These are phyloP conservation scores for Linnemannia exigua DNA, from an alignment of 192 early-diverging fungal species.

Conservation along the genomic window DNA sequence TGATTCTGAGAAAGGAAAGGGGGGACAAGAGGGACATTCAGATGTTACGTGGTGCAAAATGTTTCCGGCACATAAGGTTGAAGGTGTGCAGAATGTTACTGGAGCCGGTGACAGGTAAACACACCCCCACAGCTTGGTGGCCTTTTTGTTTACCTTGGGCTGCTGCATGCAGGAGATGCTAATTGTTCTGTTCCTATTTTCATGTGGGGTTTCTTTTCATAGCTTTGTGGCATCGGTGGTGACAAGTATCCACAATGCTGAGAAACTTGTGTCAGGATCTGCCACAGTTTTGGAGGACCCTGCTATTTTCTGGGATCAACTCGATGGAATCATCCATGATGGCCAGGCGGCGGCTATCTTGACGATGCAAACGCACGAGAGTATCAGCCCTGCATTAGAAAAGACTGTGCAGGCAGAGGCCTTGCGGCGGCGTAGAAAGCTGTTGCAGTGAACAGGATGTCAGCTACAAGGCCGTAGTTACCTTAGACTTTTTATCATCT, in stretches of 20 bases:
- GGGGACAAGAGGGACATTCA: slow-evolving; percentile 2
- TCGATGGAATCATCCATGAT: slow-evolving; percentile 46
- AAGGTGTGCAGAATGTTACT: slow-evolving; percentile 68
- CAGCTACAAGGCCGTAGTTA: no score
- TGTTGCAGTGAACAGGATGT: neutral
- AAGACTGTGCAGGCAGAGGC: slow-evolving; percentile 14
- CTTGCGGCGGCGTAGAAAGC: neutral
- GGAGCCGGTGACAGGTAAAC: slow-evolving; percentile 84
- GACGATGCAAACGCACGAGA: slow-evolving; percentile 56
- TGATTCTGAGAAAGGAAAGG: neutral
- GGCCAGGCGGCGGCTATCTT: slow-evolving; percentile 49
- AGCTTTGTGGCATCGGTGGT: slow-evolving; percentile 81
- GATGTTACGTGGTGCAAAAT: slow-evolving; percentile 18
- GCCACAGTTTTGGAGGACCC: neutral
- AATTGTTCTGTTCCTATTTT: slow-evolving; percentile 25
- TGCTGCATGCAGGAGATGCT: neutral
- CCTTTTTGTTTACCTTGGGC: neutral
- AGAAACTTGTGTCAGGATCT: neutral
- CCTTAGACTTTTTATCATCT: neutral
- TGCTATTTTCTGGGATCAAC: slow-evolving; percentile 17
- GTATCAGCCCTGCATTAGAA: slow-evolving; percentile 36
- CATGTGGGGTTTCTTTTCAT: slow-evolving; percentile 34
- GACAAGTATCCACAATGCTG: slow-evolving; percentile 60
- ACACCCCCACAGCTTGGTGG: no score
- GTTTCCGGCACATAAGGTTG: slow-evolving; percentile 49